phyloP scores from a whole-genome alignment of 2,329 filamentous ascomycete genomes.

The Aspergillus floridensis region DNA sequence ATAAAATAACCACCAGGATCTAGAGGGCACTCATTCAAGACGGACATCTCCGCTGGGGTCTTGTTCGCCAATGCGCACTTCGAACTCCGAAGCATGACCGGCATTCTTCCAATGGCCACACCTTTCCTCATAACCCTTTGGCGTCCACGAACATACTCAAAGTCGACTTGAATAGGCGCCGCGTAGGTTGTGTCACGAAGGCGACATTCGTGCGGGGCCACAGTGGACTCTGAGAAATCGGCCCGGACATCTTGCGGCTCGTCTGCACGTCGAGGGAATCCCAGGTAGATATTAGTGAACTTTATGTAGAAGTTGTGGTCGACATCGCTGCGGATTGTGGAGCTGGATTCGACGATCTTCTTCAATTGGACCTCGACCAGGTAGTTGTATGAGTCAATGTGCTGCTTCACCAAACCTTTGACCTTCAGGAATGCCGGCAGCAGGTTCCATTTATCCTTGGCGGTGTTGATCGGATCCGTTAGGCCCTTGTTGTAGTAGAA shows the following conservation, averaged over 20 bases:
- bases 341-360: conserved; percentile 91
- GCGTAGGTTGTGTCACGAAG: conserved; percentile 97
- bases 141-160: conserved; percentile 81
- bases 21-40: conserved; percentile 90
- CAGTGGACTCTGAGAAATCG: conserved; percentile 46
- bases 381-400: conserved; percentile 98
- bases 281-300: conserved; percentile 87
- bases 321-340: conserved; percentile 83
- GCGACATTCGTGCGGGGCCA: conserved; percentile 95
- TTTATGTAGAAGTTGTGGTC: conserved; percentile 91
- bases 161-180: conserved; percentile 88
- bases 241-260: conserved; percentile 57
- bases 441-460: conserved; percentile 90
- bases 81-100: conserved; percentile 94
- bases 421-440: conserved; percentile 97
- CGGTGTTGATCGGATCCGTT: conserved; percentile 68
- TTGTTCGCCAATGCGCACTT: conserved; percentile 85
- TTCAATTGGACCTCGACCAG: conserved; percentile 96
- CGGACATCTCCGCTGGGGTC: conserved; percentile 81
- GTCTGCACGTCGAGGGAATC: conserved; percentile 75
- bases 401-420: conserved; percentile 94
- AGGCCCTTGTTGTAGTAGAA: conserved; percentile 68
- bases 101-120: conserved; percentile 83
- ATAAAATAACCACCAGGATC: conserved; percentile 98
- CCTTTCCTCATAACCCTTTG: conserved; percentile 70